phyloP scores from a whole-genome alignment of 129 eudicot species.

The Arctium minus region DNA sequence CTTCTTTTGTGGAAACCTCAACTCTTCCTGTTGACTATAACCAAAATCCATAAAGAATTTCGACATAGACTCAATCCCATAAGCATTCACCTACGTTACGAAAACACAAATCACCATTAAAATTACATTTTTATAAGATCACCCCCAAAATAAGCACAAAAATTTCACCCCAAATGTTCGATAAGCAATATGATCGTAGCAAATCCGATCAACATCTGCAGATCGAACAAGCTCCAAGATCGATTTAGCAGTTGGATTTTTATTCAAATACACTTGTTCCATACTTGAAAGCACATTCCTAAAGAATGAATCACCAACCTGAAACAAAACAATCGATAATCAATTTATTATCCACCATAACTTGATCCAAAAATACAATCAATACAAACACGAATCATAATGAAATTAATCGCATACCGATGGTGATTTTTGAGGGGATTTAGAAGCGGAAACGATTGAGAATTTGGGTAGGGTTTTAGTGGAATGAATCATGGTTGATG shows the following conservation, averaged over 20 bases:
- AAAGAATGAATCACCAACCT: constrained; percentile 79
- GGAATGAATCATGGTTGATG: background rate
- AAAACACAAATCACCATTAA: background rate
- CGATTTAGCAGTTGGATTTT: constrained; percentile 88
- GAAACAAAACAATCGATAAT: constrained; percentile 1
- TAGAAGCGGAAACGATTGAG: background rate
- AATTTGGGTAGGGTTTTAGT: background rate
- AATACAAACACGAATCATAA: background rate
- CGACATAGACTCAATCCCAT: constrained; percentile 86
- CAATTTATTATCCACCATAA: background rate
- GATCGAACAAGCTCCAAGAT: constrained; percentile 77
- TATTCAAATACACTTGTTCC: constrained; percentile 66
- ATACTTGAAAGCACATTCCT: constrained; percentile 59
- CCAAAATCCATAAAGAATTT: constrained; percentile 69
- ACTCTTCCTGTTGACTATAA: constrained; percentile 67
- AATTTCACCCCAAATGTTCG: constrained; percentile 82
- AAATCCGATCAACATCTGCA: constrained; percentile 49
- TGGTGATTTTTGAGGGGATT: background rate
- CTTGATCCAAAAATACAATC: background rate
- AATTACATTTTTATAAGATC: too few species aligned
- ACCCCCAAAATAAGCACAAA: background rate
- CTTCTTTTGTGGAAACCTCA: constrained; percentile 86
- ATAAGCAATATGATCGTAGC: constrained; percentile 89
- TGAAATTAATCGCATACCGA: background rate
- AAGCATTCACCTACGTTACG: constrained; percentile 58